Percentiles rank a stretch among this genome's conserved stretches.
phyloP scores from a whole-genome alignment of 768 basidiomycete genomes.

The Hortiboletus campestris region DNA sequence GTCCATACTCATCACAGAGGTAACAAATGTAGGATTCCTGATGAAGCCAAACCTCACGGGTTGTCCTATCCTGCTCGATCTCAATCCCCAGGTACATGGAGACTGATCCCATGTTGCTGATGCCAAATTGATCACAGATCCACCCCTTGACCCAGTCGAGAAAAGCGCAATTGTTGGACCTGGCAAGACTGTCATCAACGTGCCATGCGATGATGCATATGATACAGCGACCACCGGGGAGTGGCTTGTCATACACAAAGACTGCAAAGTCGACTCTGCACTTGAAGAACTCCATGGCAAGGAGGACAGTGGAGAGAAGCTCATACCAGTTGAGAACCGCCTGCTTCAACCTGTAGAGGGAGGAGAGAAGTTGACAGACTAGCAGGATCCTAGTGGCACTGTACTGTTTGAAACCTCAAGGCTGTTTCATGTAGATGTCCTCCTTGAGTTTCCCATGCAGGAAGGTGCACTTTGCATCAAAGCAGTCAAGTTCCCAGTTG shows the following conservation, averaged over 20 bases:
- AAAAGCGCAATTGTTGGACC: background rate
- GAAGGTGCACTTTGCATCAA: background rate
- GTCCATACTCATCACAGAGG: background rate
- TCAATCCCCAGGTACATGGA: too few species aligned
- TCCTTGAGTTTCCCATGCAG: constrained; percentile 6
- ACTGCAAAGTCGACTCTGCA: background rate
- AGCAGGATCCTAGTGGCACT: too few species aligned
- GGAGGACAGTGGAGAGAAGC: constrained; percentile 15
- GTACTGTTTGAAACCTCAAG: constrained; percentile 26
- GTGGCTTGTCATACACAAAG: background rate
- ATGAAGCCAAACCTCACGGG: background rate
- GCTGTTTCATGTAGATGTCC: constrained; percentile 38
- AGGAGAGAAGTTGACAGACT: background rate
- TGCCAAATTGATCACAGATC: too few species aligned
- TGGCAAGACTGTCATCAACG: background rate
- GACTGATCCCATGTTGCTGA: too few species aligned
- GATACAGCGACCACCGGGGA: fast-evolving
- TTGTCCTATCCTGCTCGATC: background rate
- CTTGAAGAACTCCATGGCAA: background rate
- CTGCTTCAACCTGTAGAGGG: background rate
- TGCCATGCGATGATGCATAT: constrained; percentile 12
- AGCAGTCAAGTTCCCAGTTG: constrained; percentile 7
- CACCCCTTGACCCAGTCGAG: background rate
- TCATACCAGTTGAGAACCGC: background rate
- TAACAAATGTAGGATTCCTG: background rate